Base-by-base conservation (phyloP, 306 rosid genomes). In the Potentilla sterilis region DNA sequence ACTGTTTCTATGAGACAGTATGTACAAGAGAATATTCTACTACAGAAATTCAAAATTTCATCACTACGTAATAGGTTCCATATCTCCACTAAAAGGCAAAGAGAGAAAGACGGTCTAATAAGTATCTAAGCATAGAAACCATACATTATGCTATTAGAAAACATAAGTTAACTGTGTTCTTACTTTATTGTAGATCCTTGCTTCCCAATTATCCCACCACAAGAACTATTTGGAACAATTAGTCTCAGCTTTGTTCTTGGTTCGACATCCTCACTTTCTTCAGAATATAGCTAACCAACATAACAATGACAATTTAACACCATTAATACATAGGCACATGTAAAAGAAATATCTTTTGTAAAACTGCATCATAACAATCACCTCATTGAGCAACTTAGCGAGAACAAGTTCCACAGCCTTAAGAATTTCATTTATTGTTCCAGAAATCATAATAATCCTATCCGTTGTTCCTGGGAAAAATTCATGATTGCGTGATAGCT, bases 151-250 rank as follows among this genome's bases (percentile, higher is more conserved):
- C 44, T 14, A 43, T 4, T 38, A 78, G 18, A 69, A 70, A 72
- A 66, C 40, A 84, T 58, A 43, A 76, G 73, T 64, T 70, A 71
- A 67, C 16, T 74, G 68, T 52, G 74, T 59, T 47, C 82, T 61
- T 89, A 96, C 99, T 96, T 96, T 72, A 96, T 96, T 66, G 98
- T 96, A 78, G 99, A 85, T 21, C 99, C 99, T 79, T 97, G 98
- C 84, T 96, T 96, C 80, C 99, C 99, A 80, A 96, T 96, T 83
- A 96, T 90, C 78, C 98, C 99, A 83, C 99, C 99, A 79, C 99
- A 96, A 66, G 96, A 96, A 81, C 97, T 90, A 76, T 96, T 90
- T 48, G 99, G 99, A 83, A 92, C 99, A 72, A 96, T 73, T 67
- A 96, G 93, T 80, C 92, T 89, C 87, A 90, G 96, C 89, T 87